Conservation (phyloP, 192 early-diverging fungal genomes). For the Spizellomyces sp. region DNA sequence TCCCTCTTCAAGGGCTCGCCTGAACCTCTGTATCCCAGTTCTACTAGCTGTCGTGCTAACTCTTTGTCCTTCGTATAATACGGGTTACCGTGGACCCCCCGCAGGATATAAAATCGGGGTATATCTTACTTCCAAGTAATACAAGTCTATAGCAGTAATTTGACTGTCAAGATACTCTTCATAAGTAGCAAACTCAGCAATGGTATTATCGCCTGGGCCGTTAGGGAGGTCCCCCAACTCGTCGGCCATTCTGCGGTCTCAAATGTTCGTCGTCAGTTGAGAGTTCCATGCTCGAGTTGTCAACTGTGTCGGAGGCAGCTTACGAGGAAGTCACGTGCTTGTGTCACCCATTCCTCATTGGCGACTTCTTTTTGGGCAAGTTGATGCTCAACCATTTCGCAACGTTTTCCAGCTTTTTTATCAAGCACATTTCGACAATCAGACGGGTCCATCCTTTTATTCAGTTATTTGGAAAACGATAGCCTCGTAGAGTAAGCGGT, state of each 20-base stretch:
- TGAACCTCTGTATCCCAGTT: conserved; percentile 64
- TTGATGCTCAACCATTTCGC: no score
- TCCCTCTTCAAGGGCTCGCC: conserved; percentile 67
- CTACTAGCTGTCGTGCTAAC: conserved; percentile 64
- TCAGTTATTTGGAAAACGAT: no score
- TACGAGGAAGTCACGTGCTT: no score
- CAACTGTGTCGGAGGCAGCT: no score
- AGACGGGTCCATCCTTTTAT: no score
- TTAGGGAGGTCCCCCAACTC: conserved; percentile 39
- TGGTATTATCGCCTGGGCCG: conserved; percentile 52
- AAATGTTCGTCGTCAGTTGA: no score
- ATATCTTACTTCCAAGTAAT: conserved; percentile 56
- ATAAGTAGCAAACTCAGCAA: conserved; percentile 65
- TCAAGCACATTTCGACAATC: no score
- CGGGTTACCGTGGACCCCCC: neutral
- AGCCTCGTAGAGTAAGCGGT: no score
- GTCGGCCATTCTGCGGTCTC: conserved; percentile 37
- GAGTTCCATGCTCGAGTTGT: no score
- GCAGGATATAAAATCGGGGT: neutral
- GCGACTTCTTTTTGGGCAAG: no score
- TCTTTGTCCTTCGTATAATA: conserved; percentile 56
- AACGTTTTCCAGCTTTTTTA: no score
- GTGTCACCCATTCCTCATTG: no score
- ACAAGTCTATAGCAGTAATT: conserved; percentile 61
- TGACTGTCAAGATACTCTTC: conserved; percentile 69